Percentiles rank a stretch among this genome's conserved stretches.
Evolutionary conservation across 148 eudicot genomes (phyloP).

Genomic region (Hydrangea macrophylla): DNA sequence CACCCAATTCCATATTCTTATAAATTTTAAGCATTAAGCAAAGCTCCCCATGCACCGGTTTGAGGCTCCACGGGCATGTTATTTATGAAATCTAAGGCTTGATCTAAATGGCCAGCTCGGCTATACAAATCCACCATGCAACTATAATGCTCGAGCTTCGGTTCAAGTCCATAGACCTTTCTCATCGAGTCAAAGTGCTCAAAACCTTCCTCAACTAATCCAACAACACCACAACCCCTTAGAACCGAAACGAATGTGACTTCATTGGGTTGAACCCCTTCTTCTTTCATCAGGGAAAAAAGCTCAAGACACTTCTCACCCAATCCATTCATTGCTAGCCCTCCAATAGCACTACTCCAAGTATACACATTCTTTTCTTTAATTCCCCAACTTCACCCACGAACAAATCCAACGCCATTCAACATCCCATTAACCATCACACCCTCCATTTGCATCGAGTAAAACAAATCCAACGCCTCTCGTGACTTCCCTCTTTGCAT

Average conservation of each 20-base stretch:
- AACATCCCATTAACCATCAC: slow-evolving; percentile 6
- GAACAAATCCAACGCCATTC: slow-evolving; percentile 7
- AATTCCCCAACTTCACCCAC: slow-evolving; percentile 12
- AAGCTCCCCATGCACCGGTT: too few species aligned
- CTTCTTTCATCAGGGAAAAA: slow-evolving; percentile 14
- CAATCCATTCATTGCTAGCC: slow-evolving; percentile 14
- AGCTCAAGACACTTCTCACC: slow-evolving; percentile 8
- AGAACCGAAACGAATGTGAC: too few species aligned
- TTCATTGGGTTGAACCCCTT: not conserved
- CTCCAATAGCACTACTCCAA: slow-evolving; percentile 12
- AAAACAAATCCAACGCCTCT: not conserved
- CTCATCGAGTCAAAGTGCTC: too few species aligned
- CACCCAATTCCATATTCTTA: not conserved
- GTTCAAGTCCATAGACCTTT: too few species aligned
- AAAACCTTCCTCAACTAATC: too few species aligned
- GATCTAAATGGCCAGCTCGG: too few species aligned
- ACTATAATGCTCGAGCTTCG: too few species aligned
- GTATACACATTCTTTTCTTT: slow-evolving; percentile 10
- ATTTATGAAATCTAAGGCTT: too few species aligned
- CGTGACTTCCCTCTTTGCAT: not conserved
- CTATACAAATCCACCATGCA: too few species aligned
- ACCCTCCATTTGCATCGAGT: slow-evolving; percentile 1
- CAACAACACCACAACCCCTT: too few species aligned
- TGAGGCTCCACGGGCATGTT: too few species aligned
- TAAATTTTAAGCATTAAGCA: not conserved